Evolutionary conservation across 345 rosid species (phyloP).

Genomic region (Populus alba): DNA sequence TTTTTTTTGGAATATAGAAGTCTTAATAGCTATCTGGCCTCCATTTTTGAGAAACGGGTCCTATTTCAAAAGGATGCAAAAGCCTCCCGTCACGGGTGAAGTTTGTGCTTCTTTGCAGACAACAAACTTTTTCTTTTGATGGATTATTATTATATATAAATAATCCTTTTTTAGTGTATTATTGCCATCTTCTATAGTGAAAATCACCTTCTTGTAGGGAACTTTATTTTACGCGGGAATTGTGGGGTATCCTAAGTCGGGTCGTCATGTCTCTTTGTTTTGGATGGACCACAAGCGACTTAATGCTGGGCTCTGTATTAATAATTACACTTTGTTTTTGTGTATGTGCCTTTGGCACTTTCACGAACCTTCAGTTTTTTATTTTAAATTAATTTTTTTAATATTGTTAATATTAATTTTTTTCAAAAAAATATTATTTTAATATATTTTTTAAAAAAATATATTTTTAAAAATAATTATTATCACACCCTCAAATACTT

Average conservation of each 20-base stretch:
- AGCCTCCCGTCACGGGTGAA: slow-evolving; percentile 6
- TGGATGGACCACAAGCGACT: background rate
- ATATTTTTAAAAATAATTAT: too few relatives aligned
- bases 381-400: too few relatives aligned
- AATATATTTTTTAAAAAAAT: too few relatives aligned
- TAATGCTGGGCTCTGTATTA: background rate
- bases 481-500: rapidly evolving
- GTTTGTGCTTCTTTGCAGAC: background rate
- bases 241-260: slow-evolving; percentile 9
- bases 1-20: too few relatives aligned
- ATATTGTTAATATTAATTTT: too few relatives aligned
- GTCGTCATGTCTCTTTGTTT: background rate
- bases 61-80: background rate
- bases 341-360: background rate
- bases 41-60: too few relatives aligned
- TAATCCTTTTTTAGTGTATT: background rate
- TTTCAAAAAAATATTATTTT: too few relatives aligned
- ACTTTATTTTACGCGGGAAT: slow-evolving; percentile 26
- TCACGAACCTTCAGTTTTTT: background rate
- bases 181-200: background rate
- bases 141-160: background rate
- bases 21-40: too few relatives aligned
- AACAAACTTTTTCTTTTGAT: background rate
- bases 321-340: slow-evolving; percentile 9
- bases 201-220: background rate